Base-by-base conservation (phyloP, 2,329 filamentous ascomycete genomes). In the Pyrenochaeta sp. region DNA sequence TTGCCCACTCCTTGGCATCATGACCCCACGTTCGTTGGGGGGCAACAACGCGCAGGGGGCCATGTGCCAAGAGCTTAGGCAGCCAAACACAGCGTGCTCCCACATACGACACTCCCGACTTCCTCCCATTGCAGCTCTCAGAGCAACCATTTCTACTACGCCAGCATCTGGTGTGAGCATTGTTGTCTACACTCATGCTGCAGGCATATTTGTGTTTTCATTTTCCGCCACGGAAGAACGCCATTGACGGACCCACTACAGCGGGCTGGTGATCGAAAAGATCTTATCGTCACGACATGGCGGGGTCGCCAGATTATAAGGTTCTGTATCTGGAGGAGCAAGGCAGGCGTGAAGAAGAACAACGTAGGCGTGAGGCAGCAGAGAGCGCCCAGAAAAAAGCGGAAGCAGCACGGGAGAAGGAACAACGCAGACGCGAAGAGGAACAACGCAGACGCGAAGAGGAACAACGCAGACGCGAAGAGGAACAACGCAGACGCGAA, bases 381-480 rank as follows among this genome's bases (percentile, higher is more conserved):
- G 39, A 48, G 40, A 19, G 27, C 8, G 39, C 32, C 7, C 27
- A 24, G 22, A 24, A 24, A 24, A 24, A 24, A 24, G 22, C 22
- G 22, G n/a, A n/a, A n/a, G n/a, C n/a, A n/a, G n/a, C n/a, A n/a
- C n/a, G n/a, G n/a, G n/a, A n/a, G n/a, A n/a, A 27, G 24, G 24
- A 27, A 27, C 24, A 27, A 27, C 24, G 24, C 9, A 27, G 24
- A 10, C 24, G 24, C 28, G 20, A 32, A 17, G 24, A 27, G 24
- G 9, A 27, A 10, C 24, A 27, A 13, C 24, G 22, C 11, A 24
- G 22, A 27, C 24, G 24, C 20, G 20, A 32, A 17, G 35, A 45
- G 24, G 46, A 50, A 41, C 46, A 41, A 45, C 41, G 41, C 41
- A 53, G 39, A 28, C 50, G 37, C 29, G 42, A 53, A 38, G 40